phyloP scores from a whole-genome alignment of 164 flowering plant species.

The Warburgia ugandensis region DNA sequence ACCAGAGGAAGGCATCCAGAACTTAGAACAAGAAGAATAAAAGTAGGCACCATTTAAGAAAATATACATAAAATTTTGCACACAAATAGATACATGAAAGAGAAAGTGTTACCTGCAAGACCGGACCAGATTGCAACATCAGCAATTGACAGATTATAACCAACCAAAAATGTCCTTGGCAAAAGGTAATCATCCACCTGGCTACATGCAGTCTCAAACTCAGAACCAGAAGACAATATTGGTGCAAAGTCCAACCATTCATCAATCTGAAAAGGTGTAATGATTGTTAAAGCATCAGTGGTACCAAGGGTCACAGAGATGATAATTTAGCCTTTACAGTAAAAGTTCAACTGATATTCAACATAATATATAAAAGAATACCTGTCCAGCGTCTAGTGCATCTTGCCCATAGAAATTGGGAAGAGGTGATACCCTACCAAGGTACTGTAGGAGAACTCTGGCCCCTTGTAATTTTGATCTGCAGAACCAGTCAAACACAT shows the following conservation, averaged over 20 bases:
- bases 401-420: constrained; percentile 43
- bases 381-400: constrained; percentile 56
- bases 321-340: no score
- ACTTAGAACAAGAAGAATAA: background rate
- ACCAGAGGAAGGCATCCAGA: background rate
- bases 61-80: no score
- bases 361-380: constrained; percentile 13
- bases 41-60: no score
- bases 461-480: constrained; percentile 51
- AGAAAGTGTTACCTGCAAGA: constrained; percentile 63
- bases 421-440: constrained; percentile 46
- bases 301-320: background rate
- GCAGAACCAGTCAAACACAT: background rate
- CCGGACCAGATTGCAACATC: constrained; percentile 79
- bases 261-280: constrained; percentile 50
- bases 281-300: background rate
- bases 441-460: constrained; percentile 43
- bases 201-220: constrained; percentile 73
- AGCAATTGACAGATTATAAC: constrained; percentile 57
- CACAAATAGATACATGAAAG: background rate
- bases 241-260: constrained; percentile 69
- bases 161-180: constrained; percentile 59
- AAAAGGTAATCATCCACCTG: constrained; percentile 49
- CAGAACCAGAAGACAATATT: constrained; percentile 54
- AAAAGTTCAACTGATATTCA: background rate